These are phyloP conservation scores for Sonneratia alba DNA, from an alignment of 345 rosid species.

Conservation along the genomic window DNA sequence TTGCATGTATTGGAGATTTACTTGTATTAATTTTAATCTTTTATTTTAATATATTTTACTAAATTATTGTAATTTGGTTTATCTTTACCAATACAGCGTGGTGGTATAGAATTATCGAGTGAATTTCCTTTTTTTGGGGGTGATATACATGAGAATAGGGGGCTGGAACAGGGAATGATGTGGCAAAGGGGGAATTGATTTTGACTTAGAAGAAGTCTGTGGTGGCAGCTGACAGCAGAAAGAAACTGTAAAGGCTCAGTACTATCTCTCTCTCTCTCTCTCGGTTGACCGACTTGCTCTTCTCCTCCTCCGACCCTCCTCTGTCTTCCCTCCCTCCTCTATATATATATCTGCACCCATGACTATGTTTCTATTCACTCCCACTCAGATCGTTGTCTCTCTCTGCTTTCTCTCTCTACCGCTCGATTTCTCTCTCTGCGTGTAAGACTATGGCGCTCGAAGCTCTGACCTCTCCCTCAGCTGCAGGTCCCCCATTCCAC, in stretches of 20 bases:
- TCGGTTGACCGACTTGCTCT: constrained; percentile 6
- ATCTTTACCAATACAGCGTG: too few species aligned
- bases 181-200: background rate
- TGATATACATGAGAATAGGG: too few species aligned
- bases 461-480: constrained; percentile 16
- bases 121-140: too few species aligned
- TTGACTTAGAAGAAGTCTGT: background rate
- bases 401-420: constrained; percentile 2
- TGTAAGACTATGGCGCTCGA: constrained; percentile 12
- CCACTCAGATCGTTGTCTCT: background rate
- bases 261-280: background rate
- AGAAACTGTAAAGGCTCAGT: background rate
- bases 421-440: background rate
- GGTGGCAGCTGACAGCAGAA: background rate
- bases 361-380: background rate
- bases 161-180: too few species aligned
- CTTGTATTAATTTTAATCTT: too few species aligned
- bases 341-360: background rate
- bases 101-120: too few species aligned
- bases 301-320: background rate
- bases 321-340: background rate
- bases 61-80: too few species aligned
- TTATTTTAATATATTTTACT: too few species aligned
- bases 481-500: background rate
- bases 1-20: too few species aligned